Conservation (phyloP, 805 yeast genomes). For the Saccharomycopsis selenospora region DNA sequence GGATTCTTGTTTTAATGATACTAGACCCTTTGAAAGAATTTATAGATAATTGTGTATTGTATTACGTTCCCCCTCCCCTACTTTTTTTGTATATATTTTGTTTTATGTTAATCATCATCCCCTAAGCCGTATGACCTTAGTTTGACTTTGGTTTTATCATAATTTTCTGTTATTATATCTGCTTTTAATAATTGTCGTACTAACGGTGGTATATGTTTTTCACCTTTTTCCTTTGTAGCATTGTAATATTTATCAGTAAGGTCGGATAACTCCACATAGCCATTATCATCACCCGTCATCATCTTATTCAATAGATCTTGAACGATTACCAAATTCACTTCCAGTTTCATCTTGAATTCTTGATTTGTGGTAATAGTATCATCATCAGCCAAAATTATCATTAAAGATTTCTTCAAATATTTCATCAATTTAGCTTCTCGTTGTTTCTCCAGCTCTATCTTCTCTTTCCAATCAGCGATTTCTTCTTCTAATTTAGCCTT, state of each 20-base stretch:
- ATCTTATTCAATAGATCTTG: constrained; percentile 12
- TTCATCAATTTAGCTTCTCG: constrained; percentile 4
- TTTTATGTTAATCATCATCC: neutral
- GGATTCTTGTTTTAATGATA: constrained; percentile 88
- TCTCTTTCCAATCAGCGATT: neutral
- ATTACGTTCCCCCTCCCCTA: neutral
- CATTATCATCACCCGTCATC: constrained; percentile 17
- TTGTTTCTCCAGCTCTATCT: neutral
- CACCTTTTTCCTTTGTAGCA: constrained; percentile 19
- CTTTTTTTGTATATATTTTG: neutral
- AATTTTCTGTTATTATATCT: constrained; percentile 8
- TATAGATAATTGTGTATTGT: constrained; percentile 44
- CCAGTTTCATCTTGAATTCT: neutral
- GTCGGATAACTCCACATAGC: constrained; percentile 7
- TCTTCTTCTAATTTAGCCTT: neutral
- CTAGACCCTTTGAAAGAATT: constrained; percentile 91
- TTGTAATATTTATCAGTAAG: constrained; percentile 19
- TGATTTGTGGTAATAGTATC: neutral
- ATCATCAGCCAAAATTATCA: neutral
- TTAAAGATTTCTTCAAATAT: neutral
- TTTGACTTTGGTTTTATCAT: constrained; percentile 7
- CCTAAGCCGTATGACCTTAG: constrained; percentile 14
- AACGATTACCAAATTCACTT: constrained; percentile 3
- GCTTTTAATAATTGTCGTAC: constrained; percentile 11
- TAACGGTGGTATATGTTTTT: constrained; percentile 19